Evolutionary conservation across 169 alveolate species (phyloP), one percentile per base, ranked within the genome.

Genomic region (Plasmodium cynomolgi): DNA sequence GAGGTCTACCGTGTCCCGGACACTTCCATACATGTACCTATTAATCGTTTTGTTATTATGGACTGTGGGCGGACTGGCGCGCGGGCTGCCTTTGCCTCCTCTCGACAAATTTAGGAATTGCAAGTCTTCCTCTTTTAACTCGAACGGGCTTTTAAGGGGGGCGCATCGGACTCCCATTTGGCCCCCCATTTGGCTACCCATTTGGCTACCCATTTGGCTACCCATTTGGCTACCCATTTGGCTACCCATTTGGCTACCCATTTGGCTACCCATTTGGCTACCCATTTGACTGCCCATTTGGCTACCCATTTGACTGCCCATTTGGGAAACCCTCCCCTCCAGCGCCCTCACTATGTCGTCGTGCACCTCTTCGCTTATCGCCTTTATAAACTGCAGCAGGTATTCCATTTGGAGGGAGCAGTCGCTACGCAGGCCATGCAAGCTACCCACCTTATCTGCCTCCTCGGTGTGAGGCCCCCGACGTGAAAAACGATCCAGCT

Each of bases 1-100:
- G 29, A 26, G 4, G 26, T 50, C 26, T 31, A 85, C 41, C 11
- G 82, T 13, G 15, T 85, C 84, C 1, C 20, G 39, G 37, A 85
- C 84, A 47, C 93, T 85, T 75, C 80, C 23, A 47, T 74, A 85
- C 41, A 75, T 44, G 80, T 75, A 85, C 62, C 93, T 47, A 75
- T 71, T 50, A 85, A 74, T 39, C 62, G 68, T 54, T 31, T 85
- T 17, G 31, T 75, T 11, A 17, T 74, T 84, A 56, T 58, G 47
- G 50, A 84, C 33, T 9, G 33, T 62, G 34, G 75, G 33, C 11
- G 26, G 75, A 26, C 13, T n/a, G 11, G 15, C 15, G 75, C 15
- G 2, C 33, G 34, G 33, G 33, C 75, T 44, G 37, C 29, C 58
- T 17, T 81, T 20, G 26, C 47, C 47, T 15, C 33, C 15, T 62